A percentile compares a stretch with the other conserved stretches of the same genome.
phyloP scores from a whole-genome alignment of 768 basidiomycete species.

The Asterophora lycoperdoides region DNA sequence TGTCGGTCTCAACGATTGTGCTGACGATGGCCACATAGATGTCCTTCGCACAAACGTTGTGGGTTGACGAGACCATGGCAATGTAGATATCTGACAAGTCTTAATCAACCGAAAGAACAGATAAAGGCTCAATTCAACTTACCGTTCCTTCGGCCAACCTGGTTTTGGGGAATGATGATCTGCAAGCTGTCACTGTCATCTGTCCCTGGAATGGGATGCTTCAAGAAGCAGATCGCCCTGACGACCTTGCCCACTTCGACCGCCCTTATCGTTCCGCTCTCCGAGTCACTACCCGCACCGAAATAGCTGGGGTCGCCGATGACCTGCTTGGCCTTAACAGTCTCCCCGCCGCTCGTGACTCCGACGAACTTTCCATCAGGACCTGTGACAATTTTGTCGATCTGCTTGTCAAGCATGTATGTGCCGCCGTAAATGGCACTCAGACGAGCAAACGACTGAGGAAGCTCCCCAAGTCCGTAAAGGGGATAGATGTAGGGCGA shows the following conservation, averaged over 20 bases:
- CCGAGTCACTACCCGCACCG: slow-evolving; percentile 60
- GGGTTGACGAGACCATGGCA: slow-evolving; percentile 93
- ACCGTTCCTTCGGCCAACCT: slow-evolving; percentile 92
- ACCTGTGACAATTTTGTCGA: slow-evolving; percentile 87
- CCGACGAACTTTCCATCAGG: slow-evolving; percentile 86
- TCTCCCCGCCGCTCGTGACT: slow-evolving; percentile 85
- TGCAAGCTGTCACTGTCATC: slow-evolving; percentile 94
- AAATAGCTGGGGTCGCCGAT: slow-evolving; percentile 99
- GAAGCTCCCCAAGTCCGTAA: slow-evolving; percentile 97
- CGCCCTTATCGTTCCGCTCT: slow-evolving; percentile 79
- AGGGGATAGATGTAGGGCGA: slow-evolving; percentile 99
- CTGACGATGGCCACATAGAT: slow-evolving; percentile 97
- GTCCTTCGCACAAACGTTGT: slow-evolving; percentile 96
- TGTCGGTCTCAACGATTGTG: slow-evolving; percentile 93
- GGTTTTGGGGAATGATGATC: slow-evolving; percentile 98
- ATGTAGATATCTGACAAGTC: slow-evolving; percentile 88
- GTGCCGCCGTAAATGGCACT: slow-evolving; percentile 99
- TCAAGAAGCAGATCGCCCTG: slow-evolving; percentile 94
- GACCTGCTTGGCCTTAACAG: slow-evolving; percentile 94
- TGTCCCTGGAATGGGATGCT: slow-evolving; percentile 97
- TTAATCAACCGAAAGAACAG: slow-evolving; percentile 2
- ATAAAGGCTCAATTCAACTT: slow-evolving; percentile 23
- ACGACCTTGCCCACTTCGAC: slow-evolving; percentile 93
- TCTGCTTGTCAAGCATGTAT: slow-evolving; percentile 98
- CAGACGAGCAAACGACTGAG: slow-evolving; percentile 96